Evolutionary conservation across 2,329 filamentous ascomycete species (phyloP), one percentile per base, ranked within the genome.

Genomic region (Neophaeococcomyces aloes): DNA sequence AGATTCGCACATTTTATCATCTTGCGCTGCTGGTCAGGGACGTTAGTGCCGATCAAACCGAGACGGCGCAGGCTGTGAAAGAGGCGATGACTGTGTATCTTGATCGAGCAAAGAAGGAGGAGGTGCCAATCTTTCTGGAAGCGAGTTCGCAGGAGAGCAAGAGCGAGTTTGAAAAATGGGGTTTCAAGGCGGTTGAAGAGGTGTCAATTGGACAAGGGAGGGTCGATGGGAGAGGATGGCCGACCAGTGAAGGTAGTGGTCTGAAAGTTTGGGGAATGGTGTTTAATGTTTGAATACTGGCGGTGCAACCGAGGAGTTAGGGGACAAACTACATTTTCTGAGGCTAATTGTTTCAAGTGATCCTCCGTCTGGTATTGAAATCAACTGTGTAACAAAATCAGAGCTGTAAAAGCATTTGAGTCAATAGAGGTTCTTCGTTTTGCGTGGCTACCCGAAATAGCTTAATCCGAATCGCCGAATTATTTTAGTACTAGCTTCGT

Each of bases 241-340:
- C 51, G 13, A 41, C 43, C 11, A 37, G 52, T 23, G 53, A 51
- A 1, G 51, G 53, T 7, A 47, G 51, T 17, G 53, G 53, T 5
- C 51, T 55, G 4, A 44, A 40, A 36, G 50, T 48, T 18, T 55
- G 53, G 53, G 53, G 48, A 14, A 45, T 54, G 50, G 49, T 54
- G 23, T 54, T 40, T 25, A 51, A 54, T 35, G 29, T 30, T 25
- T 41, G n/a, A n/a, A 41, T 18, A 18, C 36, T 6, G 5, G n/a
- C 8, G n/a, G 8, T n/a, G 29, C 8, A 30, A 8, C 8, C 8
- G 8, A 8, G 8, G 8, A 30, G 29, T 30, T 8, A 30, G 8
- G 8, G 8, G n/a, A 14, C 17, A 6, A 4, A 13, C 30, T 15
- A 11, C 6, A 32, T 13, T 15, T 32, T 14, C 17, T 15, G n/a